Evolutionary conservation across 768 basidiomycete species (phyloP).

Genomic region (Phallus indusiatus): DNA sequence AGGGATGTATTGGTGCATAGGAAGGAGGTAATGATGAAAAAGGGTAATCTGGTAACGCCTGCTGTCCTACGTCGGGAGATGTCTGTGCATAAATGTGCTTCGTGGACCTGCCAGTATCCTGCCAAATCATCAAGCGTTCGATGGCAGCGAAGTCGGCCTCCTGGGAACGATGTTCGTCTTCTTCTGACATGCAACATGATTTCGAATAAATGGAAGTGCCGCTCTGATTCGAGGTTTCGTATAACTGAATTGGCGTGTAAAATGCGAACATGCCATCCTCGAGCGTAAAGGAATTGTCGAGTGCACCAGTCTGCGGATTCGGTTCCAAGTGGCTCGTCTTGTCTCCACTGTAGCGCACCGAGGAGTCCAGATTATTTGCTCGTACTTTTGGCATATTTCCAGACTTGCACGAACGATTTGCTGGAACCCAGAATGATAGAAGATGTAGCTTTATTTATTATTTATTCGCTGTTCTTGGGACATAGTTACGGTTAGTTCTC

Average conservation of each 20-base stretch:
- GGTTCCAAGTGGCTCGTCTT: background rate
- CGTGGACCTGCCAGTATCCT: background rate
- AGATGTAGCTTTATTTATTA: no score
- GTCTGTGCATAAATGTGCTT: slow-evolving; percentile 3
- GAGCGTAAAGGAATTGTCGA: background rate
- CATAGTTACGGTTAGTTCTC: no score
- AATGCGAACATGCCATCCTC: background rate
- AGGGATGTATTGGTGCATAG: background rate
- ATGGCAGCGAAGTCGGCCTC: background rate
- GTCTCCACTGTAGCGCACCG: background rate
- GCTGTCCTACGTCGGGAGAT: background rate
- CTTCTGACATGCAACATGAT: background rate
- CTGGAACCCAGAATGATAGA: background rate
- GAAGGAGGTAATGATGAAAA: background rate
- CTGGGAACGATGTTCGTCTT: background rate
- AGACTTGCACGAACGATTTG: background rate
- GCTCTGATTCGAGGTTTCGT: background rate
- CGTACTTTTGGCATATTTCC: background rate
- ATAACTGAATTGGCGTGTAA: background rate
- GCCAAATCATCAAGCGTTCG: background rate
- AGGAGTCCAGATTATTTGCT: background rate
- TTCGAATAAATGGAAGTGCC: background rate
- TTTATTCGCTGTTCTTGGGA: no score
- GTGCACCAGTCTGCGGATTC: background rate
- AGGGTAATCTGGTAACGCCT: background rate